A percentile compares a stretch with the other conserved stretches of the same genome.
phyloP scores from a whole-genome alignment of 1,139 yeast species.

The Suhomyces guaymorum region DNA sequence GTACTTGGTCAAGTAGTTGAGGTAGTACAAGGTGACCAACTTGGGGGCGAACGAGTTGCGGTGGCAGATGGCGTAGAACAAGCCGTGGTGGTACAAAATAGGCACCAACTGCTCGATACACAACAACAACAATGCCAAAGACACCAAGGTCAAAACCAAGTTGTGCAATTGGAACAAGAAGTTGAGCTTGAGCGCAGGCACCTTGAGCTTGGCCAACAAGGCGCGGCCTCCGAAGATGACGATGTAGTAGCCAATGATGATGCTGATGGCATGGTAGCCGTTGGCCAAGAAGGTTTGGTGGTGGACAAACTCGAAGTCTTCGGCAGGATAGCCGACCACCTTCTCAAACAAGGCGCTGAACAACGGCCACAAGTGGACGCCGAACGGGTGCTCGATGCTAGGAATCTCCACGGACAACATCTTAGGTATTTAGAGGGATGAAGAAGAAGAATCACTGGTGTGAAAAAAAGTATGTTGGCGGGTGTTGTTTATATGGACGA shows the following conservation, averaged over 20 bases:
- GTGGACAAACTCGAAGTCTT: constrained; percentile 68
- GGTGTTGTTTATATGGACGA: neutral
- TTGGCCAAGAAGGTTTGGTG: constrained; percentile 68
- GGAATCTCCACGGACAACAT: constrained; percentile 38
- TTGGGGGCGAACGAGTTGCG: constrained; percentile 81
- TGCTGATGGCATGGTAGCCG: constrained; percentile 64
- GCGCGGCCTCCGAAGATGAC: constrained; percentile 79
- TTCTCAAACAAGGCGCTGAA: constrained; percentile 60
- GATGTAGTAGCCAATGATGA: constrained; percentile 68
- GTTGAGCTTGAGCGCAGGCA: constrained; percentile 72
- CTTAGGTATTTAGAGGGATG: too few relatives aligned
- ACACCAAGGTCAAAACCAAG: constrained; percentile 67
- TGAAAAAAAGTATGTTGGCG: neutral
- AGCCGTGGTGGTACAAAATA: constrained; percentile 71
- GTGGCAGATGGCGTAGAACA: constrained; percentile 84
- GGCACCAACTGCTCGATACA: constrained; percentile 86
- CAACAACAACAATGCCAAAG: constrained; percentile 66
- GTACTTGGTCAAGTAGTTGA: constrained; percentile 76
- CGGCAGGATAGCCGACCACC: constrained; percentile 64
- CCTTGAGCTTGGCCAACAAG: constrained; percentile 46
- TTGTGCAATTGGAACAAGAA: constrained; percentile 73
- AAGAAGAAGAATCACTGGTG: neutral
- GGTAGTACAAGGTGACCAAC: constrained; percentile 78
- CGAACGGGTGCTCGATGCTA: constrained; percentile 81
- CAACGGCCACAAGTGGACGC: constrained; percentile 85